These are phyloP conservation scores for Globisporangium orthogonon DNA, from an alignment of 352 stramenopile genomes.

Conservation along the genomic window DNA sequence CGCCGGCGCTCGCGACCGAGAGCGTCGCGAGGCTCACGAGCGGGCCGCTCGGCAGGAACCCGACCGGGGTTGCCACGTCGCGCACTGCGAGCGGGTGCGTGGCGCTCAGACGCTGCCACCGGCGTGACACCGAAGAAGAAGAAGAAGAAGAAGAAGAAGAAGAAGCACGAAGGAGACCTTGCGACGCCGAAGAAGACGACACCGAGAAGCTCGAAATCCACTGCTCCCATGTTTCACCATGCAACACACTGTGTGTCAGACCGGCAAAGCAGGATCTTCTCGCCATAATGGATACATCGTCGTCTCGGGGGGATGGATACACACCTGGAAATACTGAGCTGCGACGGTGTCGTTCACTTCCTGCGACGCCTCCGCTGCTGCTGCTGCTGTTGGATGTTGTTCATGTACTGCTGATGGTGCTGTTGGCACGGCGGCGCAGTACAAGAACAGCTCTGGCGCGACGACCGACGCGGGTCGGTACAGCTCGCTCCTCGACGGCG, in stretches of 20 bases:
- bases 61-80: constrained; percentile 29
- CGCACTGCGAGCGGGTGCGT: constrained; percentile 11
- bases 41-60: constrained; percentile 28
- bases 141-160: background rate
- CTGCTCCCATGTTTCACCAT: background rate
- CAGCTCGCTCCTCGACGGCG: constrained; percentile 26
- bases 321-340: background rate
- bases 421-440: constrained; percentile 9
- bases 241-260: background rate
- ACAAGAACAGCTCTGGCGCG: constrained; percentile 38
- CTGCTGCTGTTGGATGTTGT: background rate
- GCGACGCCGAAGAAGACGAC: background rate
- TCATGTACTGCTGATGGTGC: background rate
- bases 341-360: background rate
- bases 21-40: constrained; percentile 46
- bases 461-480: constrained; percentile 36
- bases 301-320: background rate
- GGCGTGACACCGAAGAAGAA: background rate
- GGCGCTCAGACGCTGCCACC: constrained; percentile 24
- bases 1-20: constrained; percentile 27
- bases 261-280: background rate
- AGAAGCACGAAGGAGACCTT: background rate
- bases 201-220: background rate
- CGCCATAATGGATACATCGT: constrained; percentile 3
- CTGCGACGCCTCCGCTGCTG: background rate